Conservation (phyloP, 331 rosid genomes). For the Malus hybrid region DNA sequence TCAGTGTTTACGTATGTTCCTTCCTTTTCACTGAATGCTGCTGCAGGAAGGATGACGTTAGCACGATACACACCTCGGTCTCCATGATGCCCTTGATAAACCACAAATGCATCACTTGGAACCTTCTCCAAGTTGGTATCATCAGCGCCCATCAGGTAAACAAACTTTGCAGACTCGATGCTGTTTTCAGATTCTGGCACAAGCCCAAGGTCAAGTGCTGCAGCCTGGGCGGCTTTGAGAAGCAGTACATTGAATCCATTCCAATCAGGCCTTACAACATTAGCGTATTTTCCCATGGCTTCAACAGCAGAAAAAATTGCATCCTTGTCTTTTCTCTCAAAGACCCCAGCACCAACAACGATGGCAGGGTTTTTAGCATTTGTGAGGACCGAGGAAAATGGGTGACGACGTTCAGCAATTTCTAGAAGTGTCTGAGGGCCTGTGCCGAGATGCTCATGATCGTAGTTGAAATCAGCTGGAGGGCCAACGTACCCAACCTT, state of each 20-base stretch:
- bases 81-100: slow-evolving; percentile 98
- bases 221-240: slow-evolving; percentile 92
- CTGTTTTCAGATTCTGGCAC: slow-evolving; percentile 76
- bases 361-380: slow-evolving; percentile 79
- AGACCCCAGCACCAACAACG: slow-evolving; percentile 78
- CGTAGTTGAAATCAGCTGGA: slow-evolving; percentile 65
- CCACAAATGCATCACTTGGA: slow-evolving; percentile 81
- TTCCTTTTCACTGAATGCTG: slow-evolving; percentile 97
- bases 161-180: slow-evolving; percentile 70
- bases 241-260: slow-evolving; percentile 86
- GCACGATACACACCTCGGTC: slow-evolving; percentile 87
- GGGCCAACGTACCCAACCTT: slow-evolving; percentile 92
- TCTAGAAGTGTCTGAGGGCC: slow-evolving; percentile 79
- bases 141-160: slow-evolving; percentile 95
- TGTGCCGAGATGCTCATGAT: slow-evolving; percentile 78
- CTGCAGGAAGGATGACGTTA: slow-evolving; percentile 69
- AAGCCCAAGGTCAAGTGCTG: slow-evolving; percentile 98
- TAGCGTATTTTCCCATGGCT: slow-evolving; percentile 50
- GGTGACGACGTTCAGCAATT: slow-evolving; percentile 77
- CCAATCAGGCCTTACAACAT: slow-evolving; percentile 81
- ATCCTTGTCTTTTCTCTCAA: slow-evolving; percentile 83
- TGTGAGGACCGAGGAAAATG: slow-evolving; percentile 51
- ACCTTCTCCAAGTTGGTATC: slow-evolving; percentile 62
- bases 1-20: slow-evolving; percentile 92
- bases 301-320: slow-evolving; percentile 67